Evolutionary conservation across 768 basidiomycete genomes (phyloP).

Genomic region (Artomyces pyxidatus): DNA sequence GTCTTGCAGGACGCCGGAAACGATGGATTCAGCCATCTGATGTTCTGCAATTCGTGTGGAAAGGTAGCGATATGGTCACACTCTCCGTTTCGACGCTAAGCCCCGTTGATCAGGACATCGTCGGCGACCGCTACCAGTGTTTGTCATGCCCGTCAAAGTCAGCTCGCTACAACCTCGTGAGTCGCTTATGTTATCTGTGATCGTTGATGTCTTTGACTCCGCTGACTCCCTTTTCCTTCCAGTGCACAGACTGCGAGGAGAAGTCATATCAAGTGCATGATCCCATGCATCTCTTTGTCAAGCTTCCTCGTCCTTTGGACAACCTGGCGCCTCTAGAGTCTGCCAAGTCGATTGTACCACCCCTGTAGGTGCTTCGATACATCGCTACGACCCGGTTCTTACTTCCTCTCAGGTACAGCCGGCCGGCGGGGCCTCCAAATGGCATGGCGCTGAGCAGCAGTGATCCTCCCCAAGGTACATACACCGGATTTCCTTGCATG

Average conservation of each 20-base stretch:
- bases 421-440: not conserved
- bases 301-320: slow-evolving; percentile 73
- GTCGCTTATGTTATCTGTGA: slow-evolving; percentile 16
- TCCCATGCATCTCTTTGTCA: slow-evolving; percentile 82
- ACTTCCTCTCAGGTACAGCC: not conserved
- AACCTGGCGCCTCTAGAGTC: slow-evolving; percentile 38
- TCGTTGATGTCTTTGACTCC: not conserved
- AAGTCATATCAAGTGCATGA: slow-evolving; percentile 76
- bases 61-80: not conserved
- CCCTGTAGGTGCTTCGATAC: slow-evolving; percentile 38
- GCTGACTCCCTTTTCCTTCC: slow-evolving; percentile 3
- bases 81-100: not conserved
- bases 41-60: slow-evolving; percentile 11
- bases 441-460: slow-evolving; percentile 27
- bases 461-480: slow-evolving; percentile 55
- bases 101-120: slow-evolving; percentile 43
- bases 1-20: not conserved
- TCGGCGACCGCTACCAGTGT: slow-evolving; percentile 82
- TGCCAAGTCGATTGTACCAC: slow-evolving; percentile 54
- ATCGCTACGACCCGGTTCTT: not conserved
- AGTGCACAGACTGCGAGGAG: slow-evolving; percentile 80
- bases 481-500: not conserved
- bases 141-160: slow-evolving; percentile 80
- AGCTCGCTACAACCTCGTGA: slow-evolving; percentile 64
- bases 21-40: slow-evolving; percentile 10